Evolutionary conservation across 2,329 filamentous ascomycete genomes (phyloP), one percentile per base, ranked within the genome.

Genomic region (Sordariomycetes sp.): DNA sequence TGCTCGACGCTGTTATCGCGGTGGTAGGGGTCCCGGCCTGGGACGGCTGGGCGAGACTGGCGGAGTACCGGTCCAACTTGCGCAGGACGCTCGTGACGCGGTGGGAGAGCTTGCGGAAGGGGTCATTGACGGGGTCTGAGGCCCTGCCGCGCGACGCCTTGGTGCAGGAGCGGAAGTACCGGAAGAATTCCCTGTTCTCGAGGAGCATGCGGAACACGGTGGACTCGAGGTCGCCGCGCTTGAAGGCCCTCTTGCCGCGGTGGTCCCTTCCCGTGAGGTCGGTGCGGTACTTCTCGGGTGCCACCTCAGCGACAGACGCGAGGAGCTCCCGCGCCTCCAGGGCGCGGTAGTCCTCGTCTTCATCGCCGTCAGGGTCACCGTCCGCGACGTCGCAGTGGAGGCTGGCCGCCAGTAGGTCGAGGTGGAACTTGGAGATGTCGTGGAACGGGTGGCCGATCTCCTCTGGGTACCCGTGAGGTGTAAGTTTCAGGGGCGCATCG

Each of bases 161-260:
- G 57, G 76, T 70, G 10, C 72, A 67, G 17, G 72, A 71, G 52
- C 74, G 69, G 59, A 82, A 76, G 67, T 79, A 76, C 55, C 76
- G 69, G 63, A 81, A 79, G 66, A 82, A 75, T 48, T 76, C 73
- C 64, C 78, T 71, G 62, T 80, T 80, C 60, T 74, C 71, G 24
- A 81, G 68, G 17, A 82, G 69, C 67, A 82, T 78, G 55, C 74
- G 74, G 60, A 78, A 75, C 15, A 82, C 64, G 2, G 77, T 79
- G 52, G 70, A 69, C 60, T 77, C 76, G 1, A 81, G 68, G 59
- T 81, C 76, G 54, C 70, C 68, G 10, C 69, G 68, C 59, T 72
- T 71, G 55, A 76, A 63, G 10, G 73, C 65, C n/a, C 67, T 67
- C 58, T 65, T 69, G 15, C 66, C 67, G 1, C 57, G 58, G 3